These are phyloP conservation scores for Pseudogymnoascus destructans DNA, from an alignment of 2,329 filamentous ascomycete species.

Conservation along the genomic window DNA sequence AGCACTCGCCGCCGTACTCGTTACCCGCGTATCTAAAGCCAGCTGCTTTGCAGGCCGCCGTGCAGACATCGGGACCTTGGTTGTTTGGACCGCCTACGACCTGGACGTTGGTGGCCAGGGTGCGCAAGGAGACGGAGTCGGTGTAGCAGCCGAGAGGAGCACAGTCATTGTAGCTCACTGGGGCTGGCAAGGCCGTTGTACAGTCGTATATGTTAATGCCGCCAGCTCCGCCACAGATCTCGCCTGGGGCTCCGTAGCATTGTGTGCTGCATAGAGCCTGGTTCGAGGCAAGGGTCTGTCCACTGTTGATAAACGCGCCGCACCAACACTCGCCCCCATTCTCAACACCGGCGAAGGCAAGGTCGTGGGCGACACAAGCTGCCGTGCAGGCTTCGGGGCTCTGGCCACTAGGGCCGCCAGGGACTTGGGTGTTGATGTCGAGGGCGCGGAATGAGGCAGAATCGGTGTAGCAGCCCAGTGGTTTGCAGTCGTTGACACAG, in stretches of 20 bases:
- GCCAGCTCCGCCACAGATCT: slow-evolving; percentile 14
- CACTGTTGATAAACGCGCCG: slow-evolving; percentile 15
- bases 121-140: slow-evolving; percentile 5
- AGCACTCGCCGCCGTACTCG: slow-evolving; percentile 35
- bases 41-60: slow-evolving; percentile 10
- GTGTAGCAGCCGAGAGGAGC: slow-evolving; percentile 9
- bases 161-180: background rate
- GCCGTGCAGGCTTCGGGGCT: background rate
- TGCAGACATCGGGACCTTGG: background rate
- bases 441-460: slow-evolving; percentile 6
- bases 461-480: slow-evolving; percentile 11
- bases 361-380: slow-evolving; percentile 13
- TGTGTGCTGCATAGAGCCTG: slow-evolving; percentile 11
- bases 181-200: background rate
- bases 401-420: background rate
- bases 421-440: slow-evolving; percentile 14
- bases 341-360: slow-evolving; percentile 29
- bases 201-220: slow-evolving; percentile 11
- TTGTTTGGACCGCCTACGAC: background rate
- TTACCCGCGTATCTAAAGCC: slow-evolving; percentile 32
- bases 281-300: slow-evolving; percentile 10
- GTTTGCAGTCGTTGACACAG: background rate
- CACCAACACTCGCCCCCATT: slow-evolving; percentile 32
- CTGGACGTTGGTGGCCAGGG: background rate
- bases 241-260: slow-evolving; percentile 11